phyloP scores from a whole-genome alignment of 2,329 filamentous ascomycete genomes.

The Hirsutella rhossiliensis region DNA sequence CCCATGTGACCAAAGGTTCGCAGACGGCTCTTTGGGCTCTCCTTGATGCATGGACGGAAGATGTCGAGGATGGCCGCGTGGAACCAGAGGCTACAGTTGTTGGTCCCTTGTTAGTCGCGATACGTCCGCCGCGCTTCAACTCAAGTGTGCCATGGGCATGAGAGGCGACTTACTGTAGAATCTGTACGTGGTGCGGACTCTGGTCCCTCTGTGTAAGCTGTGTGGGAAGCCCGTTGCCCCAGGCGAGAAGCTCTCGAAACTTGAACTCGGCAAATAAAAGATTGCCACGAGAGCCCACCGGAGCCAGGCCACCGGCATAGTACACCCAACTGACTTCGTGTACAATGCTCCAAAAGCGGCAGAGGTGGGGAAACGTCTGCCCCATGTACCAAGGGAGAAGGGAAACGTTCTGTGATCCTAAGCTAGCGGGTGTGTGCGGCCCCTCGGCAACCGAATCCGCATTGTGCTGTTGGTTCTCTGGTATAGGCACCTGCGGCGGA shows the following conservation, averaged over 20 bases:
- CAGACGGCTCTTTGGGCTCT: slow-evolving; percentile 1
- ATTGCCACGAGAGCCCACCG: slow-evolving; percentile 1
- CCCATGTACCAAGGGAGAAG: slow-evolving; percentile 8
- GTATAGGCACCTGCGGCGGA: slow-evolving; percentile 7
- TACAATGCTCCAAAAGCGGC: slow-evolving; percentile 19
- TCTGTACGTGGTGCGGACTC: slow-evolving; percentile 15
- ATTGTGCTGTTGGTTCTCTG: not conserved
- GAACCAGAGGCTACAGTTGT: slow-evolving; percentile 8
- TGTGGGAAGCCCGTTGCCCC: slow-evolving; percentile 14
- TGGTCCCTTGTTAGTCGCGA: not conserved
- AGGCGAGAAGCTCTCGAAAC: slow-evolving; percentile 20
- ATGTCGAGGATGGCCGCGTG: slow-evolving; percentile 10
- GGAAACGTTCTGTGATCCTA: not conserved
- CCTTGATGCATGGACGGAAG: slow-evolving; percentile 13
- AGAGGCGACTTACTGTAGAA: slow-evolving; percentile 6
- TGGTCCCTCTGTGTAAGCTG: slow-evolving; percentile 8
- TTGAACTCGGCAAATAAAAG: slow-evolving; percentile 16
- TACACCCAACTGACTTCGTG: slow-evolving; percentile 14
- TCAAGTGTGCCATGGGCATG: not conserved
- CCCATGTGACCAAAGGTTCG: slow-evolving; percentile 12
- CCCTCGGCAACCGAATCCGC: not conserved
- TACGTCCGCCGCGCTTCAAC: not conserved
- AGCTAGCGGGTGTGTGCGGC: not conserved
- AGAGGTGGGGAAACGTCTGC: slow-evolving; percentile 15
- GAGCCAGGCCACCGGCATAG: slow-evolving; percentile 4